Conservation (phyloP, 129 eudicot species). For the Centella asiatica region DNA sequence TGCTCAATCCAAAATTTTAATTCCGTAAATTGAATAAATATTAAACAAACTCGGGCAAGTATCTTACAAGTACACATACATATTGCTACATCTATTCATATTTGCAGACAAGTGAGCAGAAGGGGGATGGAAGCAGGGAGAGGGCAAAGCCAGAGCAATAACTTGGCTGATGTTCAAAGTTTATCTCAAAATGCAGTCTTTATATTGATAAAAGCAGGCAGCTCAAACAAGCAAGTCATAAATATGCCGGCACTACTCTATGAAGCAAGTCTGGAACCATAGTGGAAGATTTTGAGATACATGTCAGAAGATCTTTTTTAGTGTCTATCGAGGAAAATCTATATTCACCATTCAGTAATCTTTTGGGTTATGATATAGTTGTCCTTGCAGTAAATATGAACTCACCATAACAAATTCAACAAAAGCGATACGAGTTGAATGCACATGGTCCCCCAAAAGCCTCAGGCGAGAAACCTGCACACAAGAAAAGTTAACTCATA, state of each 20-base stretch:
- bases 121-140: too few relatives aligned
- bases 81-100: background rate
- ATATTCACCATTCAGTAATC: too few relatives aligned
- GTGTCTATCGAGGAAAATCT: too few relatives aligned
- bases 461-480: conserved; percentile 83
- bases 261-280: background rate
- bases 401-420: conserved; percentile 85
- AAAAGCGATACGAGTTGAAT: conserved; percentile 88
- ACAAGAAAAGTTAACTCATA: conserved; percentile 13
- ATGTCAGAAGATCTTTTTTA: too few relatives aligned
- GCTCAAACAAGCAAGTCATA: too few relatives aligned
- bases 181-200: too few relatives aligned
- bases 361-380: too few relatives aligned
- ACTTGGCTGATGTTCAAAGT: too few relatives aligned
- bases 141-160: too few relatives aligned
- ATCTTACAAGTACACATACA: background rate
- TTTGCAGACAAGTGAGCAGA: background rate
- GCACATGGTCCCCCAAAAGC: conserved; percentile 91
- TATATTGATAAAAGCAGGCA: too few relatives aligned
- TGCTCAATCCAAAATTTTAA: background rate
- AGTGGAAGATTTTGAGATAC: background rate
- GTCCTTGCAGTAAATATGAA: conserved; percentile 11
- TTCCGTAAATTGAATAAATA: background rate
- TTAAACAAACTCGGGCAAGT: background rate
- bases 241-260: background rate